Conservation (phyloP, 2,329 filamentous ascomycete genomes). For the Neonectria coccinea region DNA sequence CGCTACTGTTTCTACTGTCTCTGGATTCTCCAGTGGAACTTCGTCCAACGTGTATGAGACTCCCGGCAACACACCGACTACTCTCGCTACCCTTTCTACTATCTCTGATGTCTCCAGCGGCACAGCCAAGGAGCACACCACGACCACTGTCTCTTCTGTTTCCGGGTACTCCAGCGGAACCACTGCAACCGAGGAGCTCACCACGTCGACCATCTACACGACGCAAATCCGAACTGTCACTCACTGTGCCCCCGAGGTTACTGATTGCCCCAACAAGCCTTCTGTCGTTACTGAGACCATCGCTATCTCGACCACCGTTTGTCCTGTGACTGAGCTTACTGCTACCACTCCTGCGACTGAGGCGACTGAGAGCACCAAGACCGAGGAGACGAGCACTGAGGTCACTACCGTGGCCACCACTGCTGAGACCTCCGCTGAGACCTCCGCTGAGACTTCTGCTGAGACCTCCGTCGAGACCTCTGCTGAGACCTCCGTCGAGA, state of each 20-base stretch:
- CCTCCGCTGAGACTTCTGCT: neutral
- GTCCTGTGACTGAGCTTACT: constrained; percentile 35
- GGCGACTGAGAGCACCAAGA: constrained; percentile 5
- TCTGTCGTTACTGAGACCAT: constrained; percentile 30
- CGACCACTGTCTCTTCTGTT: neutral
- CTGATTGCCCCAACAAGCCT: constrained; percentile 27
- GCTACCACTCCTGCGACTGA: constrained; percentile 11
- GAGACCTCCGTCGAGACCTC: neutral
- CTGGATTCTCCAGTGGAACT: too few relatives aligned
- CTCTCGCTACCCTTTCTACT: neutral
- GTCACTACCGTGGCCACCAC: neutral
- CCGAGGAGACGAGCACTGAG: neutral
- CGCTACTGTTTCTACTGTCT: too few relatives aligned
- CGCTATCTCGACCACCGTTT: constrained; percentile 38
- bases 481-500: neutral
- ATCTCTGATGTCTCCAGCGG: neutral
- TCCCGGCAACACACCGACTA: too few relatives aligned
- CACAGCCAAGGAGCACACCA: neutral
- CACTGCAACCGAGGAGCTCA: constrained; percentile 26
- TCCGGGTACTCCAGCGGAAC: constrained; percentile 19
- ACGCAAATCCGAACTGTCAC: constrained; percentile 39
- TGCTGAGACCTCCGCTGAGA: neutral
- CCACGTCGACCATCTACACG: constrained; percentile 39
- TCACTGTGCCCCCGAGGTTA: constrained; percentile 30
- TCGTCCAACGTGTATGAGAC: too few relatives aligned